Evolutionary conservation across 2,329 filamentous ascomycete species (phyloP), one percentile per base, ranked within the genome.

Genomic region (Colletotrichum falcatum): DNA sequence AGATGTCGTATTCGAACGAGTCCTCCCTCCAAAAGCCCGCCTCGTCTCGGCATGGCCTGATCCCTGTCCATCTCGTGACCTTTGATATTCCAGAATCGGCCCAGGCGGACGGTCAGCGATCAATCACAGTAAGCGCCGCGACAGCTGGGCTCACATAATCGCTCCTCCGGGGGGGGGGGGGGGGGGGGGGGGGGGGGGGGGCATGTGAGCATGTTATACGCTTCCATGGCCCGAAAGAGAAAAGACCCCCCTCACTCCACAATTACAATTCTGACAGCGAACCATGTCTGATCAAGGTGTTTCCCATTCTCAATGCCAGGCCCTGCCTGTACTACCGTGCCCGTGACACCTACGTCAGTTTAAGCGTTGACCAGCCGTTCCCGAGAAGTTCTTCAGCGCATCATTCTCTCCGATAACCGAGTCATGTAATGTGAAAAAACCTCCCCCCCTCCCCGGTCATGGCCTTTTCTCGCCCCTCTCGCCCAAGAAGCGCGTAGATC

Each of bases 331-430:
- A 14, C 65, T n/a, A n/a, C 42, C 18, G 42, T n/a, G 18, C 42
- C 51, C 44, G 65, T 30, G 39, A 46, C 44, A 28, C 46, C 46
- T 28, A 67, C 51, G 59, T 67, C 56, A 39, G 30, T 53, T 56
- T 67, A 67, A 70, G 67, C 67, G 53, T 61, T 44, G 42, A 3
- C 42, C 42, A 46, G 33, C 33, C 33, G 23, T 33, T 37, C 56
- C 42, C 33, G 39, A 37, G 44, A 48, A 58, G 53, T 58, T 53
- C 64, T 58, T 67, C 56, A 70, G 44, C 26, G 20, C 63, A 39
- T 61, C 26, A 35, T 51, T 46, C 26, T 18, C 58, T 44, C 42
- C 63, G 67, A 70, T 70, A 62, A 51, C 64, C 67, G 67, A 70
- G 64, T 70, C 64, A 70, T 70, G 67, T 60, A 39, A 48, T 54